These are phyloP conservation scores for Citrullus amarus DNA, from an alignment of 306 rosid genomes.

Conservation along the genomic window DNA sequence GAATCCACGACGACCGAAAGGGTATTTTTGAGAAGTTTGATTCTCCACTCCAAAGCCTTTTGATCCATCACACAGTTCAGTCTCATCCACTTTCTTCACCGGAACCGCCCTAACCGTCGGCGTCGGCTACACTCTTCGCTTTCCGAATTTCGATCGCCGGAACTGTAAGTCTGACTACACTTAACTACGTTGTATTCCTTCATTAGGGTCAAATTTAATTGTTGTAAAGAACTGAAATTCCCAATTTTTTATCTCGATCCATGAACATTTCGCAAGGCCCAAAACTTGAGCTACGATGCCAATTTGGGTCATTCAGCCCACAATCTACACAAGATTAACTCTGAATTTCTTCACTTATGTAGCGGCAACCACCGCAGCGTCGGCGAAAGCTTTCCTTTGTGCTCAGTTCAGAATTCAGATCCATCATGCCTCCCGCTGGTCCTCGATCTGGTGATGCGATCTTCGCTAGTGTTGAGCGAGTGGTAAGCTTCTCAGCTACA, in stretches of 20 bases:
- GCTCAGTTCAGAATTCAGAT: conserved; percentile 17
- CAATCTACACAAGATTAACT: not conserved
- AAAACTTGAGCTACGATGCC: not conserved
- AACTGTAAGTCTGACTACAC: not conserved
- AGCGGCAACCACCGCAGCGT: not conserved
- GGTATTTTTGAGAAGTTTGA: too few relatives aligned
- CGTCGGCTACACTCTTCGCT: not conserved
- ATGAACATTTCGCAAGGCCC: not conserved
- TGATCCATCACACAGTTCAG: too few relatives aligned
- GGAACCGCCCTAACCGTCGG: not conserved
- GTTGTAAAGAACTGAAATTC: not conserved
- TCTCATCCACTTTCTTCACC: too few relatives aligned
- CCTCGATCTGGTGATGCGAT: conserved; percentile 97
- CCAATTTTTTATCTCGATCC: not conserved
- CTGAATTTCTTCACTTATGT: not conserved
- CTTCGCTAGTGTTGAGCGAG: conserved; percentile 80
- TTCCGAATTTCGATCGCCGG: not conserved
- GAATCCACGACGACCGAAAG: too few relatives aligned
- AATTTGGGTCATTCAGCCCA: not conserved
- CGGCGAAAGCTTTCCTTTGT: not conserved
- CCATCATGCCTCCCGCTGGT: conserved; percentile 60
- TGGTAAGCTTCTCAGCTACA: conserved; percentile 35
- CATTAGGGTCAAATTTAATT: not conserved
- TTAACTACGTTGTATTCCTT: not conserved
- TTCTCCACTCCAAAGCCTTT: not conserved